Conservation (phyloP, 2,329 filamentous ascomycete species). For the Neonectria sp. region DNA sequence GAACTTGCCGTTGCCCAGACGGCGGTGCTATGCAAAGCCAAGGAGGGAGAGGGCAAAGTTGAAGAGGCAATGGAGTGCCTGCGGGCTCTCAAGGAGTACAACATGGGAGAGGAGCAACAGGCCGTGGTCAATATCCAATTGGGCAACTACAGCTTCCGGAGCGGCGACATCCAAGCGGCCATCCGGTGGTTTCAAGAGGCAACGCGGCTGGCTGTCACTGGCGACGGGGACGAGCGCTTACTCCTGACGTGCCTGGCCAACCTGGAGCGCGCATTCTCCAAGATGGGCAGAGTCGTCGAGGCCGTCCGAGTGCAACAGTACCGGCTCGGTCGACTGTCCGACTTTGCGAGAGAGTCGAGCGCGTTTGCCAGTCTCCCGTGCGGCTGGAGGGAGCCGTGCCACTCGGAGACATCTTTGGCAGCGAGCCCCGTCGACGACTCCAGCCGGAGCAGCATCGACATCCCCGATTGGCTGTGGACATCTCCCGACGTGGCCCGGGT, state of each 20-base stretch:
- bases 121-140: constrained; percentile 51
- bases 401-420: constrained; percentile 36
- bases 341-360: constrained; percentile 50
- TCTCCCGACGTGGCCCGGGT: constrained; percentile 31
- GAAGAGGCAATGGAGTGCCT: constrained; percentile 51
- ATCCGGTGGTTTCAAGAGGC: constrained; percentile 50
- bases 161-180: constrained; percentile 48
- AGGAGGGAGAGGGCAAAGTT: constrained; percentile 48
- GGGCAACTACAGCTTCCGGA: constrained; percentile 51
- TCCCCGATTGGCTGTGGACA: constrained; percentile 43
- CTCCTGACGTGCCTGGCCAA: constrained; percentile 53
- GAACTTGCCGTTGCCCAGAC: constrained; percentile 52
- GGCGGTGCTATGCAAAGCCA: constrained; percentile 48
- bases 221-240: constrained; percentile 51
- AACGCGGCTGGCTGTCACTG: constrained; percentile 46
- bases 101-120: constrained; percentile 50
- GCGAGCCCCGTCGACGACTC: constrained; percentile 35
- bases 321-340: constrained; percentile 47
- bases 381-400: constrained; percentile 20
- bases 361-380: constrained; percentile 38
- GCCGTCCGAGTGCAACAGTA: constrained; percentile 48
- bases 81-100: constrained; percentile 48
- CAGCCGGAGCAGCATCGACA: constrained; percentile 36
- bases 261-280: constrained; percentile 49
- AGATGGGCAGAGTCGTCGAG: constrained; percentile 42